Percentiles rank a stretch among this genome's conserved stretches.
These are phyloP conservation scores for Cladosporium sp. DNA, from an alignment of 2,329 filamentous ascomycete species.

Conservation along the genomic window DNA sequence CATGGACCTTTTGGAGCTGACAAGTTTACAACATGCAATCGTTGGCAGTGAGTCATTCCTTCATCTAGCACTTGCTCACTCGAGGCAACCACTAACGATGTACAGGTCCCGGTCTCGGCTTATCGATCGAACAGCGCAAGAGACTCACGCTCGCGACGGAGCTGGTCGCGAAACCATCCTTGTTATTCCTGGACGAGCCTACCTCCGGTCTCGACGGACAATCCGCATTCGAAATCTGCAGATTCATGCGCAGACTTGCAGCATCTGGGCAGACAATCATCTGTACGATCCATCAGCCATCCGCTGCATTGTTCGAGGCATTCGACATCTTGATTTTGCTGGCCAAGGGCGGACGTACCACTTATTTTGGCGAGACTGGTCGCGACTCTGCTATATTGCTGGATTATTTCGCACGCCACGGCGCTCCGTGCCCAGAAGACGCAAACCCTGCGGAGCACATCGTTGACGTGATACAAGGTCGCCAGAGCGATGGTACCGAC, in stretches of 20 bases:
- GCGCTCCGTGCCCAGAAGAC: conserved; percentile 52
- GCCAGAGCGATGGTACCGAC: conserved; percentile 47
- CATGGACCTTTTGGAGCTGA: conserved; percentile 11
- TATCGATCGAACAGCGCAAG: conserved; percentile 58
- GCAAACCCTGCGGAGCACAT: conserved; percentile 58
- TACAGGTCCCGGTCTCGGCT: conserved; percentile 1
- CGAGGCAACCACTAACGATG: not conserved
- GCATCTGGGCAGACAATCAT: conserved; percentile 67
- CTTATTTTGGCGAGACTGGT: conserved; percentile 64
- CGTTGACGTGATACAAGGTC: conserved; percentile 42
- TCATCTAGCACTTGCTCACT: not conserved
- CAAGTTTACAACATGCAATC: conserved; percentile 4
- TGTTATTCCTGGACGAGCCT: conserved; percentile 66
- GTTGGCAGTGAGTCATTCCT: not conserved
- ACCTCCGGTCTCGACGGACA: conserved; percentile 69
- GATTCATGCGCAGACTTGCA: conserved; percentile 66
- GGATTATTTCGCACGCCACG: conserved; percentile 55
- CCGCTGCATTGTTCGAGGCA: conserved; percentile 64
- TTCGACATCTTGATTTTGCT: conserved; percentile 68
- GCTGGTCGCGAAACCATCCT: conserved; percentile 57
- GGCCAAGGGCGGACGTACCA: conserved; percentile 62
- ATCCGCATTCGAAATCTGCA: conserved; percentile 53
- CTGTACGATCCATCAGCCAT: conserved; percentile 71
- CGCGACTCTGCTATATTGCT: conserved; percentile 43
- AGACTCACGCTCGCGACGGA: conserved; percentile 59